Conservation (phyloP, 2,329 filamentous ascomycete genomes). For the Nigrospora oryzae region DNA sequence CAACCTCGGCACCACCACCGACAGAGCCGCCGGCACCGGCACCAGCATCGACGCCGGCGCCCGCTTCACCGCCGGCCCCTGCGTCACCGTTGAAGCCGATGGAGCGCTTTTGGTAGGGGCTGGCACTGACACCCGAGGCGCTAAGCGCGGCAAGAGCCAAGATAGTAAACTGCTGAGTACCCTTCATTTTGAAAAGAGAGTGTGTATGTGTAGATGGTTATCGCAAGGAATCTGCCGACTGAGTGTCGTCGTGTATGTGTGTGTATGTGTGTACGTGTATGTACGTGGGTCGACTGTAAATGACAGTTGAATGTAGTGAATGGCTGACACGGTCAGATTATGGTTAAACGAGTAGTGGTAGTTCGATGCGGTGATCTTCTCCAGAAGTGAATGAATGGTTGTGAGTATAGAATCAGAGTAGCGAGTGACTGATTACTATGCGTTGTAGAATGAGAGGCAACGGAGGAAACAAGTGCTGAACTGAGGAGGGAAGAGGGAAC, state of each 20-base stretch:
- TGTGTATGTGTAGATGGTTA: neutral
- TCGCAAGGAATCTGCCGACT: neutral
- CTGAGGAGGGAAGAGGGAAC: too few relatives aligned
- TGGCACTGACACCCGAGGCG: neutral
- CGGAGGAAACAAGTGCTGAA: too few relatives aligned
- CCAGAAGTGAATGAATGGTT: neutral
- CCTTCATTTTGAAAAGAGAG: neutral
- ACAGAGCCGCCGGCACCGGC: neutral
- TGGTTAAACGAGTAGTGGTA: neutral
- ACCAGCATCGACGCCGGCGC: neutral
- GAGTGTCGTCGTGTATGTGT: neutral
- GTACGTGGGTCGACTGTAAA: neutral
- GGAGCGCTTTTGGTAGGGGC: neutral
- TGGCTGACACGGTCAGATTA: slow-evolving; percentile 1
- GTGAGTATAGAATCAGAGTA: neutral
- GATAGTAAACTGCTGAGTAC: neutral
- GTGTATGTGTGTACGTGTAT: too few relatives aligned
- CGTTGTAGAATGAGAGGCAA: too few relatives aligned
- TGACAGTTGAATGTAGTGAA: neutral
- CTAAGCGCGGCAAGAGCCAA: neutral
- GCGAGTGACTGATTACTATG: neutral
- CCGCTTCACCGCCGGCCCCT: neutral
- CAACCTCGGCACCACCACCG: neutral
- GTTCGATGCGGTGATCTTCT: neutral
- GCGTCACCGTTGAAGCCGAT: neutral